phyloP scores from a whole-genome alignment of 1,284 basidiomycete species.

The Somion occarium region DNA sequence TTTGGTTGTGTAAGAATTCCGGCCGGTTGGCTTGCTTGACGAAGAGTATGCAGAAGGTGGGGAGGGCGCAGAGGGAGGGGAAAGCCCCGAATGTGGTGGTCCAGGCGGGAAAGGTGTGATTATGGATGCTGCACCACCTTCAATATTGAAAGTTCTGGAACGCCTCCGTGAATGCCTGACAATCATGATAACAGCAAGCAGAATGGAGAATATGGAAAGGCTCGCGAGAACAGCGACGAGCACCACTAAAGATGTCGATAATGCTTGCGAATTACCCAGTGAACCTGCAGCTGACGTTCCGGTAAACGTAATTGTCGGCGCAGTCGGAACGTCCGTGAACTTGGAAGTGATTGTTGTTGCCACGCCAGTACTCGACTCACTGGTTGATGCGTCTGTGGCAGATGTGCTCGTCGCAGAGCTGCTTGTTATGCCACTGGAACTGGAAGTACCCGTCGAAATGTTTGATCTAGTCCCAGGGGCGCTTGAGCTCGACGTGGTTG shows the following conservation, averaged over 20 bases:
- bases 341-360: not conserved
- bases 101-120: constrained; percentile 4
- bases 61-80: not conserved
- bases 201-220: constrained; percentile 17
- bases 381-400: not conserved
- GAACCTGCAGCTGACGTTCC: constrained; percentile 1
- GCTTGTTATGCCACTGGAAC: not conserved
- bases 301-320: not conserved
- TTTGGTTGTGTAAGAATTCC: constrained; percentile 8
- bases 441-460: not conserved
- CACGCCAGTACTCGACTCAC: not conserved
- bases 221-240: constrained; percentile 22
- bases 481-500: not conserved
- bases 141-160: not conserved
- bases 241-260: constrained; percentile 24
- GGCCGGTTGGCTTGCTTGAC: not conserved
- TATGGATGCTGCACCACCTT: not conserved
- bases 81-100: not conserved
- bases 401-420: not conserved
- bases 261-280: constrained; percentile 1
- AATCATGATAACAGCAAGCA: constrained; percentile 17
- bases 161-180: constrained; percentile 4
- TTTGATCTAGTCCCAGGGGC: not conserved
- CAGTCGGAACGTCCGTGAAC: not conserved
- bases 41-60: not conserved